A percentile compares a stretch with the other conserved stretches of the same genome.
Conservation (phyloP, 768 basidiomycete species). For the Dacryopinax primogenitus region DNA sequence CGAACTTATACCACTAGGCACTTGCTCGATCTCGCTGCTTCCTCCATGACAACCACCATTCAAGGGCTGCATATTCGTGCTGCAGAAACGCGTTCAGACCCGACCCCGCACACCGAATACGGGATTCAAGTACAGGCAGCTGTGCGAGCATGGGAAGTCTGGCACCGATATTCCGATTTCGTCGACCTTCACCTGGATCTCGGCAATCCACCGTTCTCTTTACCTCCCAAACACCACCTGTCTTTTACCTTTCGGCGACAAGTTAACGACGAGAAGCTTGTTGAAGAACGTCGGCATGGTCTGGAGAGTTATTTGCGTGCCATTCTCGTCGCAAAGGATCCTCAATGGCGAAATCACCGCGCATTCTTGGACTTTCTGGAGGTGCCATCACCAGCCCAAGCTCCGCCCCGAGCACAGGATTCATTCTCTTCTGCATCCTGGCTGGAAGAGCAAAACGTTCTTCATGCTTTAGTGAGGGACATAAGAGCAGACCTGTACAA, state of each 20-base stretch:
- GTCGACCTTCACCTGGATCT: slow-evolving; percentile 73
- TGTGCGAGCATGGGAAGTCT: slow-evolving; percentile 86
- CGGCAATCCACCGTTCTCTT: slow-evolving; percentile 59
- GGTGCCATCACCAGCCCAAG: slow-evolving; percentile 41
- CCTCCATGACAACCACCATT: slow-evolving; percentile 1
- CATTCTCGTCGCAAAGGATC: slow-evolving; percentile 69
- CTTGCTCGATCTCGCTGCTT: no score
- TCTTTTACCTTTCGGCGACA: slow-evolving; percentile 43
- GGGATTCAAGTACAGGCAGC: slow-evolving; percentile 74
- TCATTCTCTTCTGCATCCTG: slow-evolving; percentile 63
- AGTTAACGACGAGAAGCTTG: slow-evolving; percentile 42
- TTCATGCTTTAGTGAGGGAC: slow-evolving; percentile 64
- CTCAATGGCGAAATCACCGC: slow-evolving; percentile 65
- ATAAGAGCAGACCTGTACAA: slow-evolving; percentile 78
- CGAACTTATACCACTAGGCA: no score
- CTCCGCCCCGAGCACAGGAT: neutral
- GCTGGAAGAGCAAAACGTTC: slow-evolving; percentile 76
- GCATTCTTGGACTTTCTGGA: slow-evolving; percentile 81
- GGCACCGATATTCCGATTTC: slow-evolving; percentile 92
- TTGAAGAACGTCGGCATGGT: slow-evolving; percentile 63
- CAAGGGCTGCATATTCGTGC: neutral
- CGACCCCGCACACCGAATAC: slow-evolving; percentile 73
- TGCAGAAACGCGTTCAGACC: slow-evolving; percentile 43
- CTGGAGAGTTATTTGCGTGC: slow-evolving; percentile 78
- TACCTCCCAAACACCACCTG: slow-evolving; percentile 76